A percentile compares a stretch with the other conserved stretches of the same genome.
These are phyloP conservation scores for Uronychia setigera DNA, from an alignment of 73 alveolate species.

Conservation along the genomic window DNA sequence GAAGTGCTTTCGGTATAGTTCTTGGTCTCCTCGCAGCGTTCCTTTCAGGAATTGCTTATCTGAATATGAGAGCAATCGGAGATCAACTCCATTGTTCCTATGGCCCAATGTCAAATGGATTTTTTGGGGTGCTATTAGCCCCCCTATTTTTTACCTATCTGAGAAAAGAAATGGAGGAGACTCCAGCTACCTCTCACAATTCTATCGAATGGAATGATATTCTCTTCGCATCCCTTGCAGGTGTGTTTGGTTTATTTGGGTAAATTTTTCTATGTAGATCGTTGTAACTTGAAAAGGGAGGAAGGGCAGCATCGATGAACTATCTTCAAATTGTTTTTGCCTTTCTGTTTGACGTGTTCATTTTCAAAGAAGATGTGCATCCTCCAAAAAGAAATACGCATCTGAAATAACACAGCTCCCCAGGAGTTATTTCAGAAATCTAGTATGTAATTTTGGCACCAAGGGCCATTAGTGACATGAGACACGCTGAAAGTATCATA, in stretches of 20 bases:
- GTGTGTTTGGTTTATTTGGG: neutral
- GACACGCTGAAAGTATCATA: neutral
- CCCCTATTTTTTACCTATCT: too few species aligned
- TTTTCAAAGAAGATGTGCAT: neutral
- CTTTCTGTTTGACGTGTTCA: neutral
- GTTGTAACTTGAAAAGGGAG: slow-evolving; percentile 7
- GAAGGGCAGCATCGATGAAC: neutral
- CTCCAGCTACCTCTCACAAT: too few species aligned
- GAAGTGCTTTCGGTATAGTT: too few species aligned
- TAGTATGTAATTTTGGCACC: neutral
- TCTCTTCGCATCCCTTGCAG: too few species aligned
- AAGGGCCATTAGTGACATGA: neutral
- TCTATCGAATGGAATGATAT: too few species aligned
- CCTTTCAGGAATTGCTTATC: too few species aligned
- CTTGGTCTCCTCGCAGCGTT: too few species aligned
- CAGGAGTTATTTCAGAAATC: neutral
- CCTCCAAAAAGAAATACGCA: neutral
- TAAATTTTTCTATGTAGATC: neutral
- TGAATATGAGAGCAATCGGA: too few species aligned
- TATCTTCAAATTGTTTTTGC: slow-evolving; percentile 9
- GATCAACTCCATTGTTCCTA: too few species aligned
- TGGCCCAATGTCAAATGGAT: too few species aligned
- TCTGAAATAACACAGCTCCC: neutral
- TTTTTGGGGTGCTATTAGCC: too few species aligned
- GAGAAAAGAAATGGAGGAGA: too few species aligned